Percentiles rank a stretch among this genome's conserved stretches.
These are phyloP conservation scores for Coccinonectria pachysandricola DNA, from an alignment of 2,329 filamentous ascomycete species.

Conservation along the genomic window DNA sequence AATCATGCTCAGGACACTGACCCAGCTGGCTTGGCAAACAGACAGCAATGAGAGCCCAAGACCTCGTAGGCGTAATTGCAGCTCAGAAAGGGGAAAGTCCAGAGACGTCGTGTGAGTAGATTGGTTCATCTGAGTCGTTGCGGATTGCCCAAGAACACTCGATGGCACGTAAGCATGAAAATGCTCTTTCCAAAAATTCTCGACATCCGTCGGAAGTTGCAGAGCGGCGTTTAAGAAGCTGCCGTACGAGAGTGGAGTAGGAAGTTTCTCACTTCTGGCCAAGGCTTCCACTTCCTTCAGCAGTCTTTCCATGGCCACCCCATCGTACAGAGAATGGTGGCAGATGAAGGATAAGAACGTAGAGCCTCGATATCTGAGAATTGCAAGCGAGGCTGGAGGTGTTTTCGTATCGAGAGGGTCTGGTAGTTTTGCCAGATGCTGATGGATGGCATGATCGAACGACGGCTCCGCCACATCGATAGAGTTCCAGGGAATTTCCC, in stretches of 20 bases:
- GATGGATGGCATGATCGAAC: slow-evolving; percentile 26
- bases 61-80: slow-evolving; percentile 40
- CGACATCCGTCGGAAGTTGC: slow-evolving; percentile 33
- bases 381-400: slow-evolving; percentile 36
- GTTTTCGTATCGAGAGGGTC: slow-evolving; percentile 32
- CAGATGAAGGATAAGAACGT: slow-evolving; percentile 39
- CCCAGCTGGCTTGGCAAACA: slow-evolving; percentile 64
- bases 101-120: slow-evolving; percentile 19
- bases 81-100: slow-evolving; percentile 27
- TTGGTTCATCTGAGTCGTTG: slow-evolving; percentile 16
- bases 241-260: slow-evolving; percentile 43
- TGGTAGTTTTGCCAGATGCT: slow-evolving; percentile 30
- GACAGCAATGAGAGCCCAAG: slow-evolving; percentile 54
- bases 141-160: slow-evolving; percentile 15
- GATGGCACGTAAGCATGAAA: slow-evolving; percentile 39
- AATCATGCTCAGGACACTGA: slow-evolving; percentile 48
- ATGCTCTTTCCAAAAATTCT: slow-evolving; percentile 55
- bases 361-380: slow-evolving; percentile 23
- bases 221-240: slow-evolving; percentile 53
- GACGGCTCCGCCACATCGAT: slow-evolving; percentile 22
- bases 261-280: slow-evolving; percentile 38
- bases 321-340: slow-evolving; percentile 85
- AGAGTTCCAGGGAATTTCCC: slow-evolving; percentile 30
- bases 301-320: slow-evolving; percentile 60
- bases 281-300: slow-evolving; percentile 59